Evolutionary conservation across 2,329 filamentous ascomycete genomes (phyloP).

Genomic region (Chrysoporthe puriensis): DNA sequence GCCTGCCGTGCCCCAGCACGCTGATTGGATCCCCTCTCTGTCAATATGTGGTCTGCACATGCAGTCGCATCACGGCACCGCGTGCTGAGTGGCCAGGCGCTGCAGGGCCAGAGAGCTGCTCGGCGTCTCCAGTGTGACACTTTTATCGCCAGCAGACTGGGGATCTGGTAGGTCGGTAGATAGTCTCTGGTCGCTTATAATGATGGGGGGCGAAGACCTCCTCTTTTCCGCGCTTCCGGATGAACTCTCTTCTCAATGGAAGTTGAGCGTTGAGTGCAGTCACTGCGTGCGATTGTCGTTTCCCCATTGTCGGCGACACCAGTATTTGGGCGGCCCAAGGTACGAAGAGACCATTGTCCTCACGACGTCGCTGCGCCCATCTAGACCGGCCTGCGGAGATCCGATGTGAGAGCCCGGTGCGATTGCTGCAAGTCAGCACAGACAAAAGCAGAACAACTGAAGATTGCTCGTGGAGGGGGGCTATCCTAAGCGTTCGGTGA

Average conservation of each 20-base stretch:
- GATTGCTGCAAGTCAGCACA: slow-evolving; percentile 28
- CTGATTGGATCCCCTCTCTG: slow-evolving; percentile 29
- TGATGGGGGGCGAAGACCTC: neutral
- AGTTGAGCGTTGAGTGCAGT: too few relatives aligned
- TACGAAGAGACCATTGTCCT: neutral
- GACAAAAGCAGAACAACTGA: slow-evolving; percentile 6
- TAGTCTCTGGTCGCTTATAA: neutral
- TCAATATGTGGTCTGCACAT: slow-evolving; percentile 23
- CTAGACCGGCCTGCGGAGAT: neutral
- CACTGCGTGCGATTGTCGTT: neutral
- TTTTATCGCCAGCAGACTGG: neutral
- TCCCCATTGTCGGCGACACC: neutral
- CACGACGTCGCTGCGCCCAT: neutral
- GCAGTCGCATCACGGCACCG: slow-evolving; percentile 22
- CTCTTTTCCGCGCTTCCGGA: neutral
- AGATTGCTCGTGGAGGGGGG: neutral
- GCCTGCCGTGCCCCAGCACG: slow-evolving; percentile 1
- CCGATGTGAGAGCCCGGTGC: slow-evolving; percentile 25
- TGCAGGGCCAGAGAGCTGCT: neutral
- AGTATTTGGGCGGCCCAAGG: neutral
- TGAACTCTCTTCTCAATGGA: neutral
- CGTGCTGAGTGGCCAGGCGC: slow-evolving; percentile 15
- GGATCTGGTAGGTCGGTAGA: neutral
- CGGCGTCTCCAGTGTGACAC: slow-evolving; percentile 6
- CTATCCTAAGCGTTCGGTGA: neutral